Percentiles rank a stretch among this genome's conserved stretches.
These are phyloP conservation scores for Apiotrichum akiyoshidainum DNA, from an alignment of 1,284 basidiomycete genomes.

Conservation along the genomic window DNA sequence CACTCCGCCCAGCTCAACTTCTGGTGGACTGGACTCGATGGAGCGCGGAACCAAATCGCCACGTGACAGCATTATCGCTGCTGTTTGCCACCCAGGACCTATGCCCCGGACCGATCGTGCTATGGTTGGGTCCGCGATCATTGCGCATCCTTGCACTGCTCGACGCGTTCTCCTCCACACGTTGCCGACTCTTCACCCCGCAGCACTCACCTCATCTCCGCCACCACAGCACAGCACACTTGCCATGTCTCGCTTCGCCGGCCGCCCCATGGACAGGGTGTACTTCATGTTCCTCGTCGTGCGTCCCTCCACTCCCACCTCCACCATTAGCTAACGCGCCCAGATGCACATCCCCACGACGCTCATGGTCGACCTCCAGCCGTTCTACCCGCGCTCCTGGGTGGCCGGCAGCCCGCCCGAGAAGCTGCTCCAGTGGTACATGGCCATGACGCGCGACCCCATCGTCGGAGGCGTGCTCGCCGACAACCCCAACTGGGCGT, in stretches of 20 bases:
- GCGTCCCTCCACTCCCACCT: conserved; percentile 4
- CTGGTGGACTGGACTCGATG: too few species aligned
- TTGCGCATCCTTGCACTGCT: too few species aligned
- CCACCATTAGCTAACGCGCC: too few species aligned
- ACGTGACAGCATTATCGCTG: too few species aligned
- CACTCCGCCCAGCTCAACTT: too few species aligned
- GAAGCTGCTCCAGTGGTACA: conserved; percentile 36
- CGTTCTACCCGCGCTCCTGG: conserved; percentile 36
- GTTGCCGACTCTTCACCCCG: too few species aligned
- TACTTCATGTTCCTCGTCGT: conserved; percentile 44
- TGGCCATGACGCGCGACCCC: conserved; percentile 39
- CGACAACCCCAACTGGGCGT: conserved; percentile 29
- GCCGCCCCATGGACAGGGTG: conserved; percentile 32
- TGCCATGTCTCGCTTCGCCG: conserved; percentile 29
- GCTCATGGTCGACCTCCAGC: conserved; percentile 42
- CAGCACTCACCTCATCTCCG: neutral
- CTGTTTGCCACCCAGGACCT: too few species aligned
- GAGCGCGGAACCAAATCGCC: too few species aligned
- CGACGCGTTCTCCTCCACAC: too few species aligned
- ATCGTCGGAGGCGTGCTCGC: conserved; percentile 35
- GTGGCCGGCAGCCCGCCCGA: conserved; percentile 28
- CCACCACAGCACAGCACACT: neutral
- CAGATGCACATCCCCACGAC: conserved; percentile 18
- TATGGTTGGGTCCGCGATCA: too few species aligned
- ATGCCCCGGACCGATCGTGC: too few species aligned